phyloP scores from a whole-genome alignment of 2,329 filamentous ascomycete species.

The Grosmannia penicillata region DNA sequence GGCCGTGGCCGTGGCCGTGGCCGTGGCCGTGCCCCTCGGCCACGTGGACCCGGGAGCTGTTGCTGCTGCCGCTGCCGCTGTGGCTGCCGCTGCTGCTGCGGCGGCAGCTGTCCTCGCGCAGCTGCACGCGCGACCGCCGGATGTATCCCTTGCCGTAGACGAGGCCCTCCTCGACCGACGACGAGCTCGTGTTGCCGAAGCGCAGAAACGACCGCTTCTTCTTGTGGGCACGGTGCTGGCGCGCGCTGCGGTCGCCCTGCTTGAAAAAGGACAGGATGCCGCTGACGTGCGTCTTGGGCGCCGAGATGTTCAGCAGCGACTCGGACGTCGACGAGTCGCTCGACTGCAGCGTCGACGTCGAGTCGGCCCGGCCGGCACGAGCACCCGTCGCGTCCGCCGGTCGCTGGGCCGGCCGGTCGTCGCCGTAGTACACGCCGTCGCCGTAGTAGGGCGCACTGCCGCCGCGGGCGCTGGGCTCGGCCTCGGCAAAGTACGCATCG shows the following conservation, averaged over 20 bases:
- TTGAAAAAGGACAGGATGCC: constrained; percentile 21
- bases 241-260: constrained; percentile 10
- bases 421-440: not conserved
- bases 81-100: constrained; percentile 4
- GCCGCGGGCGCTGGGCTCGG: not conserved
- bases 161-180: constrained; percentile 39
- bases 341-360: constrained; percentile 11
- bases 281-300: constrained; percentile 14
- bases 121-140: constrained; percentile 10
- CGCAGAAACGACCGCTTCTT: constrained; percentile 30
- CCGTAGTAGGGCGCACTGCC: not conserved
- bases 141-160: constrained; percentile 38
- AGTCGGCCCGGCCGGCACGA: constrained; percentile 5
- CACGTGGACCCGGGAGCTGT: too few species aligned
- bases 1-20: not conserved
- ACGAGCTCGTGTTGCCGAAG: constrained; percentile 35
- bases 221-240: constrained; percentile 5
- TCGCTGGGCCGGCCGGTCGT: too few species aligned
- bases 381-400: constrained; percentile 10
- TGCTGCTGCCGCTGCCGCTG: constrained; percentile 5
- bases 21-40: too few species aligned
- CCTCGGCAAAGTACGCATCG: too few species aligned
- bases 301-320: constrained; percentile 19
- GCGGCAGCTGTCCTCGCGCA: not conserved
- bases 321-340: constrained; percentile 18